These are phyloP conservation scores for Pseudogymnoascus sp. DNA, from an alignment of 2,329 filamentous ascomycete species.

Conservation along the genomic window DNA sequence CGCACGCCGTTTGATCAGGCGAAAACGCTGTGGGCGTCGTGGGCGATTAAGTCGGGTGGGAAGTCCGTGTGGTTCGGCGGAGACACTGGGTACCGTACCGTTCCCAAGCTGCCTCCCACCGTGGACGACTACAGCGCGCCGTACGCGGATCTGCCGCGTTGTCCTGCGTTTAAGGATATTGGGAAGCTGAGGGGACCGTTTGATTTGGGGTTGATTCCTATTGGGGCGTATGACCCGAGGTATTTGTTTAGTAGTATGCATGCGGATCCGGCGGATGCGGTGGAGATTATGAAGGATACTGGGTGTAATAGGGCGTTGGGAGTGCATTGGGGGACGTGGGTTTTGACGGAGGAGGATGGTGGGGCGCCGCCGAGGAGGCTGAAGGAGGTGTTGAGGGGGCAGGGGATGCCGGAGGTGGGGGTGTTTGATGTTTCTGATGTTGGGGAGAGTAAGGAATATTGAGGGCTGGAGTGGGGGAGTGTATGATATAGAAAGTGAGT, in stretches of 20 bases:
- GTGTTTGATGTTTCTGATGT: conserved; percentile 78
- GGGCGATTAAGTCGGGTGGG: conserved; percentile 65
- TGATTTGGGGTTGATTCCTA: conserved; percentile 85
- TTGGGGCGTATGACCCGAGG: conserved; percentile 76
- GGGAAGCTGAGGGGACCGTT: conserved; percentile 75
- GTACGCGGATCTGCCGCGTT: conserved; percentile 58
- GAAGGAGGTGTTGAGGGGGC: conserved; percentile 59
- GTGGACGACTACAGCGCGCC: conserved; percentile 64
- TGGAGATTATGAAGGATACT: conserved; percentile 84
- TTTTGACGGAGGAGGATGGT: conserved; percentile 69
- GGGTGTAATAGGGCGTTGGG: conserved; percentile 68
- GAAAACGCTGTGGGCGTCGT: conserved; percentile 79
- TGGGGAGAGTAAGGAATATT: conserved; percentile 74
- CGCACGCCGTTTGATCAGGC: conserved; percentile 57
- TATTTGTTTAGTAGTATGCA: conserved; percentile 72
- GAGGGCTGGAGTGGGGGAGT: conserved; percentile 15
- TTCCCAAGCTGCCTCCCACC: conserved; percentile 53
- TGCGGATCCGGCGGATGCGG: conserved; percentile 75
- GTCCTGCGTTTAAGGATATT: conserved; percentile 79
- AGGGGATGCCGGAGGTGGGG: conserved; percentile 59
- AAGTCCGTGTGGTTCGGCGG: conserved; percentile 82
- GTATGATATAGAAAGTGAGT: background rate
- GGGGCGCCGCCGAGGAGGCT: conserved; percentile 70
- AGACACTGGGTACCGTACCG: conserved; percentile 82
- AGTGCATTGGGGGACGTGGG: conserved; percentile 93